These are phyloP conservation scores for Herpotrichia juniperi DNA, from an alignment of 2,329 filamentous ascomycete species.

Conservation along the genomic window DNA sequence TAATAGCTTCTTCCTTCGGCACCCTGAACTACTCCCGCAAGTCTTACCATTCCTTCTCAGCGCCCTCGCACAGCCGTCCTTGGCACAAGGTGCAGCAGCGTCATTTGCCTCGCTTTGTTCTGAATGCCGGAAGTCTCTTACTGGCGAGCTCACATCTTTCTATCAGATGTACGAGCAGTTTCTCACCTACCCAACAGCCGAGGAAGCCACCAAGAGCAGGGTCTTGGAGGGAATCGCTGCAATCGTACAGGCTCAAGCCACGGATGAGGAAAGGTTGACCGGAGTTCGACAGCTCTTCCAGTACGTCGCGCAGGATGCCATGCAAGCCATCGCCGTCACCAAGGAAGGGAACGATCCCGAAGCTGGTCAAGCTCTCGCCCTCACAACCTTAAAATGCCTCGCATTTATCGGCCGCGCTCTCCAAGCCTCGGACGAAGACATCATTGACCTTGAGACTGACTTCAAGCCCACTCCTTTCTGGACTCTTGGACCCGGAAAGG, in stretches of 20 bases:
- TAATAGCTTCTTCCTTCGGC: constrained; percentile 76
- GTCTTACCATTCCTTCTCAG: constrained; percentile 77
- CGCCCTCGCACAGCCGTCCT: constrained; percentile 65
- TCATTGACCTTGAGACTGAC: constrained; percentile 70
- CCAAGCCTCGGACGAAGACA: constrained; percentile 69
- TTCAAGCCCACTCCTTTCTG: constrained; percentile 52
- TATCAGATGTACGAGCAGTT: constrained; percentile 74
- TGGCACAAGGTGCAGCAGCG: constrained; percentile 73
- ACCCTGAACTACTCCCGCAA: constrained; percentile 69
- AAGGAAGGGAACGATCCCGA: constrained; percentile 44
- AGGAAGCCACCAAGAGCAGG: constrained; percentile 73
- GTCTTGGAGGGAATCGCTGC: constrained; percentile 76
- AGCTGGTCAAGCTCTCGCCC: constrained; percentile 50
- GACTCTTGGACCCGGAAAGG: constrained; percentile 54
- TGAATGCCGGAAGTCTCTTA: constrained; percentile 73
- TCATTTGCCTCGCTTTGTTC: constrained; percentile 78
- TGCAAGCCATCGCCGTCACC: constrained; percentile 36
- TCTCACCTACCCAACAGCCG: constrained; percentile 63
- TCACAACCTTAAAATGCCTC: constrained; percentile 70
- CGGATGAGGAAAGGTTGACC: constrained; percentile 60
- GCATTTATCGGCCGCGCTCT: constrained; percentile 73
- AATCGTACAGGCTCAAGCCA: constrained; percentile 73
- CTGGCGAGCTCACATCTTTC: constrained; percentile 70
- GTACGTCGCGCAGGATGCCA: constrained; percentile 68
- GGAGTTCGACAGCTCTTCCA: constrained; percentile 65